Conservation (phyloP, 345 rosid genomes). For the Ailanthus altissimus region DNA sequence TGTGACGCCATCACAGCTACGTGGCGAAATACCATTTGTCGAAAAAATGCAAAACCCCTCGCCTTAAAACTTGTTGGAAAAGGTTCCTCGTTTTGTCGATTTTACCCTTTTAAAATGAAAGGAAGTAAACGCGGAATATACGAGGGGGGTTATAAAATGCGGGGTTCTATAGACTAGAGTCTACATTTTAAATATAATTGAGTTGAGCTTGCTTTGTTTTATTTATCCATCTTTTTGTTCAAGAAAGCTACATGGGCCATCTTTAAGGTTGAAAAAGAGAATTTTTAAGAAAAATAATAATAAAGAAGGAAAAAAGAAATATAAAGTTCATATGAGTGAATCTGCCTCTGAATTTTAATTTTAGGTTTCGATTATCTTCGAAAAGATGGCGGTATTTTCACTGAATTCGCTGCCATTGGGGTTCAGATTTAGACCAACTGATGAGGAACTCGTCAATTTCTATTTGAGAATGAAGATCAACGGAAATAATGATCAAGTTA, state of each 20-base stretch:
- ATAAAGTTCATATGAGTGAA: not conserved
- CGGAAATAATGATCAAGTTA: slow-evolving; percentile 56
- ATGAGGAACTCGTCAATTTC: slow-evolving; percentile 67
- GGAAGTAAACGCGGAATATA: slow-evolving; percentile 1
- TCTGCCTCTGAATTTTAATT: not conserved
- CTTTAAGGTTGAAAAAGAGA: no score
- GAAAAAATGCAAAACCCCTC: not conserved
- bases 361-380: not conserved
- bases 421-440: slow-evolving; percentile 88
- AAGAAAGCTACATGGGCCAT: not conserved
- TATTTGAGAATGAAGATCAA: slow-evolving; percentile 78
- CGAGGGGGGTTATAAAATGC: not conserved
- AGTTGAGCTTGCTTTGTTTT: not conserved
- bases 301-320: not conserved
- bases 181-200: no score
- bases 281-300: no score
- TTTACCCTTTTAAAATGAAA: not conserved
- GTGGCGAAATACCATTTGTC: not conserved
- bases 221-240: not conserved
- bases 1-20: not conserved
- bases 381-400: slow-evolving; percentile 45
- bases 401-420: slow-evolving; percentile 76
- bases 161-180: not conserved
- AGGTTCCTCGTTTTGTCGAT: not conserved
- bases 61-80: not conserved